A percentile compares a stretch with the other conserved stretches of the same genome.
These are phyloP conservation scores for Biscogniauxia marginata DNA, from an alignment of 2,329 filamentous ascomycete species.

Conservation along the genomic window DNA sequence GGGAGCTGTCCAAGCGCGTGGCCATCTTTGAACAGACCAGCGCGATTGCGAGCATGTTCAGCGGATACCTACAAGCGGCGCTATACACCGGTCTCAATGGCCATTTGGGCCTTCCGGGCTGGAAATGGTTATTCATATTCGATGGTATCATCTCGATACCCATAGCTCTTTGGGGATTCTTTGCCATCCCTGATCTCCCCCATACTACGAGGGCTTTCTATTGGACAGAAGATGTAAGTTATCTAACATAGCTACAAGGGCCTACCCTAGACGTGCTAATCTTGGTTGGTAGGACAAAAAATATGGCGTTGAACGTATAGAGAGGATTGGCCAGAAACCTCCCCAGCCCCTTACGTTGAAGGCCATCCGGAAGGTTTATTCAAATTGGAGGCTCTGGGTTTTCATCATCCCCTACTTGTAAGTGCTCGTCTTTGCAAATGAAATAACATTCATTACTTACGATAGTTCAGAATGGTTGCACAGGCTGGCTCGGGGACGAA, in stretches of 20 bases:
- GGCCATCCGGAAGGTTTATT: conserved; percentile 14
- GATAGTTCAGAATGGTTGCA: conserved; percentile 11
- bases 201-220: conserved; percentile 11
- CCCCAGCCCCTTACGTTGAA: conserved; percentile 12
- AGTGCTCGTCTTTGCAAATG: too few relatives aligned
- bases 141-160: conserved; percentile 1
- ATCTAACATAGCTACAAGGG: not conserved
- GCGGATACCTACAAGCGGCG: conserved; percentile 48
- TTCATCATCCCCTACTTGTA: conserved; percentile 22
- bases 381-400: conserved; percentile 16
- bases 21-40: conserved; percentile 48
- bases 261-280: not conserved
- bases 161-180: conserved; percentile 44
- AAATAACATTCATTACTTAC: too few relatives aligned
- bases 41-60: conserved; percentile 47
- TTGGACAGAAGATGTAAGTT: not conserved
- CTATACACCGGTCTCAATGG: conserved; percentile 48
- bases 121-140: conserved; percentile 52
- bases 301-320: conserved; percentile 22
- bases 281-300: conserved; percentile 3
- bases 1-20: conserved; percentile 37
- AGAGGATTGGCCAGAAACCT: conserved; percentile 19
- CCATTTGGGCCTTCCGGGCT: conserved; percentile 42
- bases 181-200: conserved; percentile 35
- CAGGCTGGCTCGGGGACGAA: conserved; percentile 9